A percentile compares a stretch with the other conserved stretches of the same genome.
phyloP scores from a whole-genome alignment of 2,329 filamentous ascomycete genomes.

The Leptographium lundbergii region DNA sequence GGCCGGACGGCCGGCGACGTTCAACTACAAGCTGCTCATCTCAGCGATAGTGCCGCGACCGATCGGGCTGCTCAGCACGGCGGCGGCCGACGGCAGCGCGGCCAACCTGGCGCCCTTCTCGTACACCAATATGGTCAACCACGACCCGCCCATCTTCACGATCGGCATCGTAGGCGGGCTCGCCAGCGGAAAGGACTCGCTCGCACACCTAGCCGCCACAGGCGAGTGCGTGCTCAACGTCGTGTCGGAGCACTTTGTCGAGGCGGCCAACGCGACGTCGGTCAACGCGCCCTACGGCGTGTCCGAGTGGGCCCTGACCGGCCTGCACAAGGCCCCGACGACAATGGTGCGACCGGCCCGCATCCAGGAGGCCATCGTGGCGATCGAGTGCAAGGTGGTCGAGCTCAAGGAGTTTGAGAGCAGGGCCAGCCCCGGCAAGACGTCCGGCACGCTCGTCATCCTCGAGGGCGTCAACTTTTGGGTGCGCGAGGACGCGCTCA shows the following conservation, averaged over 20 bases:
- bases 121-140: constrained; percentile 72
- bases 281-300: constrained; percentile 67
- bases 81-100: constrained; percentile 35
- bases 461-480: constrained; percentile 81
- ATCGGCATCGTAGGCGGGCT: constrained; percentile 36
- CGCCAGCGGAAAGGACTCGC: constrained; percentile 58
- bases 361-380: constrained; percentile 72
- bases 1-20: constrained; percentile 48
- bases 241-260: constrained; percentile 70
- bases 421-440: constrained; percentile 55
- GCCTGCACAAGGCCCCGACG: constrained; percentile 55
- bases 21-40: constrained; percentile 91
- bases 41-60: constrained; percentile 72
- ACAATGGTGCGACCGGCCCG: constrained; percentile 47
- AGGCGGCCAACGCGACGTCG: constrained; percentile 73
- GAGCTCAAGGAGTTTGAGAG: constrained; percentile 68
- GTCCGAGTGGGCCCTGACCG: constrained; percentile 69
- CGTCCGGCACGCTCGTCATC: constrained; percentile 60
- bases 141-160: constrained; percentile 77
- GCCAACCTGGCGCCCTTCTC: constrained; percentile 79
- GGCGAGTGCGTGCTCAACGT: constrained; percentile 79
- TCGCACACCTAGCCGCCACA: constrained; percentile 59
- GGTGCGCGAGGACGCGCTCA: constrained; percentile 78
- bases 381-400: constrained; percentile 68
- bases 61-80: constrained; percentile 51